Evolutionary conservation across 768 basidiomycete species (phyloP), one percentile per base, ranked within the genome.

Genomic region (Pulveroboletus sp.): DNA sequence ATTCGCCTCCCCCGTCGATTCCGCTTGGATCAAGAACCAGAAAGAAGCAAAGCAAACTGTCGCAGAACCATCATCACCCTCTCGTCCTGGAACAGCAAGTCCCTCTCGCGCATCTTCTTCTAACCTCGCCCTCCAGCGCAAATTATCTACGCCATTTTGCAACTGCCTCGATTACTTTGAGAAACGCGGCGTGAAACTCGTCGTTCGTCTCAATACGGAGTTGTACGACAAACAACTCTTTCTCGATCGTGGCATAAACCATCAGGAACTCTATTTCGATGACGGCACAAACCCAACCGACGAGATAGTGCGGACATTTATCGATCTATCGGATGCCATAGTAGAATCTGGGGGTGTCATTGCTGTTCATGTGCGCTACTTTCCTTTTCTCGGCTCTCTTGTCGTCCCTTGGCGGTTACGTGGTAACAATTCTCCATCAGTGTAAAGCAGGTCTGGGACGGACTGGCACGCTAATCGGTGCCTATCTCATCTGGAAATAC

Each of bases 401-500:
- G 50, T 56, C 21, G 46, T 47, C 49, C 21, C 45, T 41, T 47
- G 29, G 42, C 34, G 61, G 50, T 35, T 49, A 50, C 56, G 34
- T 56, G 39, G 62, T 60, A 52, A 64, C 49, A 50, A 46, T 47
- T 24, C 46, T 51, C 43, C 49, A 45, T 14, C 66, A 95, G 87
- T 97, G 93, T 67, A 95, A 95, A 75, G 97, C 97, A 41, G 97
- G 97, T 35, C 77, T 99, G 11, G 97, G 97, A 20, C 79, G 97
- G 47, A 98, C 97, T 6, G 97, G 97, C 4, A 95, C 94, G 5
- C 76, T 99, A 50, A 95, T 99, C 52, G 97, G 97, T 31, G 97
- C 95, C 9, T 98, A 97, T 75, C 79, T 99, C 47, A 90, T 97
- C 52, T 99, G 97, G 90, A 97, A 97, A 69, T 95, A 97, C 60